phyloP scores from a whole-genome alignment of 78 protist species.

The Tieghemostelium lacteum region DNA sequence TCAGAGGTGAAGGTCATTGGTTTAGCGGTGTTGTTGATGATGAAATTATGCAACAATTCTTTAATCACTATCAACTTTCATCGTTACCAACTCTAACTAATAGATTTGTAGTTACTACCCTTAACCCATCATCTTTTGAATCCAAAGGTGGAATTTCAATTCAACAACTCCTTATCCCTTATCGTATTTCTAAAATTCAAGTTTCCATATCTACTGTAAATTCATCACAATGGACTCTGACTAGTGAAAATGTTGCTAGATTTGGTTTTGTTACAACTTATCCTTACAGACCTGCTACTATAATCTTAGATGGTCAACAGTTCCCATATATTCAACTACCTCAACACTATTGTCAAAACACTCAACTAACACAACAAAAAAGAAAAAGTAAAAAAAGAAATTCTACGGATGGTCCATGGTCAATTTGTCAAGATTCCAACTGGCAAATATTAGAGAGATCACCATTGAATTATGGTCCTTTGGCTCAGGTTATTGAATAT shows the following conservation, averaged over 20 bases:
- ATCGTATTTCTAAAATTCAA: conserved; percentile 10
- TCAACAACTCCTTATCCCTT: background rate
- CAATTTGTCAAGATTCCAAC: conserved; percentile 3
- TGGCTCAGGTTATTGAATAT: conserved; percentile 13
- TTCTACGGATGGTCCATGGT: background rate
- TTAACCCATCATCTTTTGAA: conserved; percentile 37
- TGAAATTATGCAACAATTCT: conserved; percentile 73
- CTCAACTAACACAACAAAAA: background rate
- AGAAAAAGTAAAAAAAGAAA: background rate
- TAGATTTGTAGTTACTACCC: conserved; percentile 11
- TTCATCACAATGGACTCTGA: background rate
- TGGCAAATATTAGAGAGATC: conserved; percentile 24
- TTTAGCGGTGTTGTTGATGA: conserved; percentile 78
- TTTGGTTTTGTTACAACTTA: conserved; percentile 21
- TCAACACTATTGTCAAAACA: background rate
- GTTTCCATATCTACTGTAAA: background rate
- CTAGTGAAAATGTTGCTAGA: conserved; percentile 37
- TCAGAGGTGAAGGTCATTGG: conserved; percentile 79
- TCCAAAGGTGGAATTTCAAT: conserved; percentile 47
- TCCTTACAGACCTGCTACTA: background rate
- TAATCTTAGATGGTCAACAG: conserved; percentile 32
- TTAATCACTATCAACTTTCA: background rate
- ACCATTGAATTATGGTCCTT: conserved; percentile 43
- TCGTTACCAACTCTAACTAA: conserved; percentile 18
- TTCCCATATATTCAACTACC: background rate